Evolutionary conservation across 768 basidiomycete species (phyloP).

Genomic region (Rhodosporidiobolus odoratus): DNA sequence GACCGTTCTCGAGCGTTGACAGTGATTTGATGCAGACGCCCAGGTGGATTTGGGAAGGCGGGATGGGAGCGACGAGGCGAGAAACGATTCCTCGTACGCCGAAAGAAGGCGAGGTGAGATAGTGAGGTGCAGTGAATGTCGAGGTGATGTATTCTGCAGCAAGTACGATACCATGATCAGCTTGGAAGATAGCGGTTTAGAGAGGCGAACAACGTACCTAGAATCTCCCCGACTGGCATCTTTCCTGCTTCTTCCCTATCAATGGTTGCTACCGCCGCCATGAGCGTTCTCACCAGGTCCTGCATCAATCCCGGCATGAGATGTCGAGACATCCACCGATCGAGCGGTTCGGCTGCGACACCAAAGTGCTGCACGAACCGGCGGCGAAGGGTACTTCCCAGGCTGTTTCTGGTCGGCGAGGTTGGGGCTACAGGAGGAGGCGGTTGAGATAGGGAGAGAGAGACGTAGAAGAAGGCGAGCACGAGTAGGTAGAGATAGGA

Average conservation of each 20-base stretch:
- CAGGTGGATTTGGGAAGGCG: conserved; percentile 54
- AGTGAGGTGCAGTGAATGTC: conserved; percentile 64
- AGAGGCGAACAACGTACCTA: conserved; percentile 53
- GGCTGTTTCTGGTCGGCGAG: background rate
- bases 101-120: conserved; percentile 53
- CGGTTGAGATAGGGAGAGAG: conserved; percentile 46
- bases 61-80: conserved; percentile 52
- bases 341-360: conserved; percentile 14
- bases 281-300: conserved; percentile 46
- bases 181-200: conserved; percentile 50
- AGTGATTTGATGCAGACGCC: conserved; percentile 55
- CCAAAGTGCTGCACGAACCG: background rate
- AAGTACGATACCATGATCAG: conserved; percentile 43
- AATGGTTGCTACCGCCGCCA: conserved; percentile 69
- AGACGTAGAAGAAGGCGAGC: conserved; percentile 53
- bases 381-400: background rate
- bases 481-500: conserved; percentile 44
- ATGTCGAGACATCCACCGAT: conserved; percentile 41
- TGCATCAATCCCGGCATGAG: conserved; percentile 50
- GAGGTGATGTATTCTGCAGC: conserved; percentile 63
- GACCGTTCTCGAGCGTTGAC: conserved; percentile 39
- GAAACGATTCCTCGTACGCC: conserved; percentile 60
- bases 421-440: background rate
- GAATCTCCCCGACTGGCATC: conserved; percentile 61
- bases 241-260: conserved; percentile 55